A percentile compares a stretch with the other conserved stretches of the same genome.
These are phyloP conservation scores for Leccinum subgranulosum DNA, from an alignment of 768 basidiomycete species.

Conservation along the genomic window DNA sequence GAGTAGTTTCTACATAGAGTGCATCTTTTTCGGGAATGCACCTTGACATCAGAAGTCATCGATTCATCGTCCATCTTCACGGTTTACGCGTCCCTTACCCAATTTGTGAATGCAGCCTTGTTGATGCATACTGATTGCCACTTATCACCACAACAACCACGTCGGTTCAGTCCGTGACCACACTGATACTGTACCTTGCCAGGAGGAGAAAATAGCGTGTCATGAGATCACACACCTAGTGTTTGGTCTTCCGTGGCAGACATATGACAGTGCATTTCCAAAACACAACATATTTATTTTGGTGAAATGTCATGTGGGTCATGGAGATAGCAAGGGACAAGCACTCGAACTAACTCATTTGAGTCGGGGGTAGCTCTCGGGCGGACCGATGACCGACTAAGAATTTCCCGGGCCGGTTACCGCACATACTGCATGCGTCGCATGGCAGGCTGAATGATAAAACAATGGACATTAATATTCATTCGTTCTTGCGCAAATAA, in stretches of 20 bases:
- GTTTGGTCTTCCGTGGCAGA: background rate
- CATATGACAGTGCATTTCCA: background rate
- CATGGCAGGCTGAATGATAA: background rate
- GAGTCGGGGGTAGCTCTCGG: background rate
- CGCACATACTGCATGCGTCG: background rate
- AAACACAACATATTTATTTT: background rate
- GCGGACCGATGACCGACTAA: background rate
- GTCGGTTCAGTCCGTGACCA: background rate
- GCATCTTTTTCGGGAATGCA: background rate
- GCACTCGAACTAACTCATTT: background rate
- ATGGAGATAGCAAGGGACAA: background rate
- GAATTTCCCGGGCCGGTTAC: background rate
- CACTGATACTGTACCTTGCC: background rate
- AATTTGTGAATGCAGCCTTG: background rate
- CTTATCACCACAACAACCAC: background rate
- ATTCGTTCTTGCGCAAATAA: background rate
- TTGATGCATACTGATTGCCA: background rate
- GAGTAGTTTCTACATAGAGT: background rate
- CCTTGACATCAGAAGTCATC: background rate
- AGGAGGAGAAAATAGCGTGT: background rate
- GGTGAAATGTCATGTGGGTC: background rate
- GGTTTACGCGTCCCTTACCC: background rate
- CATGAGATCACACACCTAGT: background rate
- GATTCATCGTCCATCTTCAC: background rate
- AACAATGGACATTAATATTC: background rate